Evolutionary conservation across 306 rosid species (phyloP).

Genomic region (Medicago ruthenica): DNA sequence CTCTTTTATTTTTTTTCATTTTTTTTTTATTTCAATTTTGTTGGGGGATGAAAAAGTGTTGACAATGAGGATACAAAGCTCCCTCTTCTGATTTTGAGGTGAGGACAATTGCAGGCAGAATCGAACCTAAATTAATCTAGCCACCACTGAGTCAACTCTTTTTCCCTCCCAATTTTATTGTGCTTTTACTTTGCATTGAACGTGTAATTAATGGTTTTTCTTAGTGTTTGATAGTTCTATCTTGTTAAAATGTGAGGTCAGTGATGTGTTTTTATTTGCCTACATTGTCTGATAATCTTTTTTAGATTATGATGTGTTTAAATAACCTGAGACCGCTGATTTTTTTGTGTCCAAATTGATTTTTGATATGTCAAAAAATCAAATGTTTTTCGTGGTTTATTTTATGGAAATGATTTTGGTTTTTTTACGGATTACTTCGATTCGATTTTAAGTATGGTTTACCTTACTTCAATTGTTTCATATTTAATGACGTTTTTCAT

Average conservation of each 20-base stretch:
- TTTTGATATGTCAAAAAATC: too few relatives aligned
- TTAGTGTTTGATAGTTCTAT: not conserved
- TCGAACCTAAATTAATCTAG: slow-evolving; percentile 66
- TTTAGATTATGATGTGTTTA: not conserved
- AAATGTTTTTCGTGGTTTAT: too few relatives aligned
- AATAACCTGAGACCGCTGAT: not conserved
- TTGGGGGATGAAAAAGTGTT: slow-evolving; percentile 42
- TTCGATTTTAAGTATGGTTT: too few relatives aligned
- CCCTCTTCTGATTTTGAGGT: slow-evolving; percentile 73
- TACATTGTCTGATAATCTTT: slow-evolving; percentile 8
- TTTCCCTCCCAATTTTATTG: not conserved
- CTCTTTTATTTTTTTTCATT: too few relatives aligned
- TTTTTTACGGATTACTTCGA: too few relatives aligned
- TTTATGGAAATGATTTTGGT: too few relatives aligned
- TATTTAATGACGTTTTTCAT: too few relatives aligned
- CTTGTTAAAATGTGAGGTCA: not conserved
- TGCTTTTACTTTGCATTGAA: too few relatives aligned
- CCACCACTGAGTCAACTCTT: slow-evolving; percentile 64
- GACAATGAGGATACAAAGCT: slow-evolving; percentile 71
- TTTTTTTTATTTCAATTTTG: not conserved
- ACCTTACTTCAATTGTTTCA: too few relatives aligned
- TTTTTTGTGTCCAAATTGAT: too few relatives aligned
- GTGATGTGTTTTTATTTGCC: slow-evolving; percentile 4
- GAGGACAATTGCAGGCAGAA: slow-evolving; percentile 80
- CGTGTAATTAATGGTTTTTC: too few relatives aligned